Base-by-base conservation (phyloP, 1,284 basidiomycete genomes). In the Kwoniella shivajii region DNA sequence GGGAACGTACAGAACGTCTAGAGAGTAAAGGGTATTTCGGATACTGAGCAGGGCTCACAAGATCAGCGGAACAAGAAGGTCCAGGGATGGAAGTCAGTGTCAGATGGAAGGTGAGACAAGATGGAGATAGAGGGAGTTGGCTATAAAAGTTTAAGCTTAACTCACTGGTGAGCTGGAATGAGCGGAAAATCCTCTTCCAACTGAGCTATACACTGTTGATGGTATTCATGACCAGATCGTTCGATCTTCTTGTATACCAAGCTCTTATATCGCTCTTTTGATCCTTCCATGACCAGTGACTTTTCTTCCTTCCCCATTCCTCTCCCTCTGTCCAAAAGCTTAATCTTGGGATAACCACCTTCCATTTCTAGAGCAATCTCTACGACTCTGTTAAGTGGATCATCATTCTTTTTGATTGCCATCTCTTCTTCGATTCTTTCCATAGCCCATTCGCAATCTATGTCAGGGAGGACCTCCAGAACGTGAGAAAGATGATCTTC, bases 391-490 rank as follows among this genome's bases (percentile, higher is more conserved):
- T 56, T 33, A 1, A 45, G 53, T 18, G 43, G 20, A n/a, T 51
- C 39, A 6, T 42, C 37, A 29, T 9, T 26, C n/a, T 27, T 14
- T 13, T 58, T 55, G 1, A 30, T 14, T 7, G 53, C 51, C 27
- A 63, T 30, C 14, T 59, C 39, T 6, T 26, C 18, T 1, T 52
- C 39, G 6, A 72, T 39, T 18, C 54, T 30, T 2, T 36, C 29
- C 2, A 67, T 10, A 1, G 63, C 66, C 66, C 68, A 73, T 13
- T 45, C 56, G 4, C 59, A 51, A 52, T 63, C 66, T 14, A 73
- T 54, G 46, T 77, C 72, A 3, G 75, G 75, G 1, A 77, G 54
- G 46, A 77, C 60, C 20, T 74, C 72, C 26, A 72, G 60, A 1
- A 77, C 64, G 6, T 57, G 36, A 7, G 66, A 64, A 1, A 77